Conservation (phyloP, 306 rosid species). For the Cyamopsis tetragonoloba region DNA sequence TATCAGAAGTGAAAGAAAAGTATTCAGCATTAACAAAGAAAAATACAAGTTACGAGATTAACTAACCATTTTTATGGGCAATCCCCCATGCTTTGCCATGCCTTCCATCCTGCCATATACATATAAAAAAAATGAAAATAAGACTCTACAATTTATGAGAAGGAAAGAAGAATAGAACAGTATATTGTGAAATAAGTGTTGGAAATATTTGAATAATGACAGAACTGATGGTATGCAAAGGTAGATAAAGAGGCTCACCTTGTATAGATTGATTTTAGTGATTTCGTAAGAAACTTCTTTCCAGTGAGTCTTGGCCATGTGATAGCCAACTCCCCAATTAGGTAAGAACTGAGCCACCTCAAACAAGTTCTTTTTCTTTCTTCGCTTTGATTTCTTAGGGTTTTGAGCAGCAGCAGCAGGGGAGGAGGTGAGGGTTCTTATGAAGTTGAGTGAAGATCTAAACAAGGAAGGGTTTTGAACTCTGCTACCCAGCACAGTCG, state of each 20-base stretch:
- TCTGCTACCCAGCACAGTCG: conserved; percentile 44
- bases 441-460: conserved; percentile 37
- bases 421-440: conserved; percentile 53
- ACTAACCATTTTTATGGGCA: conserved; percentile 83
- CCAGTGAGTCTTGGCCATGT: conserved; percentile 94
- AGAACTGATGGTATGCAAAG: not conserved
- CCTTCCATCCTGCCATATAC: conserved; percentile 61
- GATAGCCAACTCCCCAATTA: conserved; percentile 88
- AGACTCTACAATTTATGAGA: not conserved
- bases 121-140: not conserved
- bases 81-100: conserved; percentile 99
- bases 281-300: conserved; percentile 72
- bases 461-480: conserved; percentile 41
- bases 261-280: conserved; percentile 90
- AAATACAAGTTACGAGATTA: not conserved
- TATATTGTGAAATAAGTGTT: not conserved
- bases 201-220: not conserved
- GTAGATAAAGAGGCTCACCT: conserved; percentile 36
- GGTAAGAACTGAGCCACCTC: conserved; percentile 92
- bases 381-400: conserved; percentile 63
- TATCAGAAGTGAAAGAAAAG: too few species aligned
- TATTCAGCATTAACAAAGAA: too few species aligned
- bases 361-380: conserved; percentile 87
- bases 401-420: conserved; percentile 27
- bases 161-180: not conserved